These are phyloP conservation scores for Dryadomyces quercus-mongolicae DNA, from an alignment of 2,329 filamentous ascomycete genomes.

Conservation along the genomic window DNA sequence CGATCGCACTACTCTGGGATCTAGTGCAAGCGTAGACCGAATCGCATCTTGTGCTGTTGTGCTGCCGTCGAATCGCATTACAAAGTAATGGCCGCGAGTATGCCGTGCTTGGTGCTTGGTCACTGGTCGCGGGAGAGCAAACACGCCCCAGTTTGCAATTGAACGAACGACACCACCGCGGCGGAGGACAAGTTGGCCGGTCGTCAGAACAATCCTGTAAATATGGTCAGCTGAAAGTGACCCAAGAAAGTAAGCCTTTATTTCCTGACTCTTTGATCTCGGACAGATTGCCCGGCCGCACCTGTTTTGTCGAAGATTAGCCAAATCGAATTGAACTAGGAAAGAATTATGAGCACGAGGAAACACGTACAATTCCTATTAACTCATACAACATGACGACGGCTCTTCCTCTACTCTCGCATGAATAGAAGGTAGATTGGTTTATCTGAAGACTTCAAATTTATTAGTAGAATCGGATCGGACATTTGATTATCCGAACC, in stretches of 20 bases:
- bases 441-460: not conserved
- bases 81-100: conserved; percentile 86
- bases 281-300: conserved; percentile 76
- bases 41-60: conserved; percentile 62
- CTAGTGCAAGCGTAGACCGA: conserved; percentile 62
- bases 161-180: conserved; percentile 83
- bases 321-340: not conserved
- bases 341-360: too few species aligned
- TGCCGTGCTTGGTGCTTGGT: conserved; percentile 75
- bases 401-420: conserved; percentile 1
- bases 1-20: conserved; percentile 83
- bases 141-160: conserved; percentile 90
- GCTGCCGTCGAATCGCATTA: conserved; percentile 87
- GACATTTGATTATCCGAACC: not conserved
- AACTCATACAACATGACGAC: conserved; percentile 87
- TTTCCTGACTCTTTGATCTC: conserved; percentile 81
- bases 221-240: not conserved
- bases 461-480: not conserved
- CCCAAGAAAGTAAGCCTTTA: not conserved
- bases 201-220: conserved; percentile 70
- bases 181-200: conserved; percentile 71
- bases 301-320: conserved; percentile 36
- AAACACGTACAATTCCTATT: conserved; percentile 70
- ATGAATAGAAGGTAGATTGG: not conserved
- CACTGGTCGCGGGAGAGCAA: conserved; percentile 68